Evolutionary conservation across 768 basidiomycete genomes (phyloP), one percentile per base, ranked within the genome.

Genomic region (Lentinula guzmanii): DNA sequence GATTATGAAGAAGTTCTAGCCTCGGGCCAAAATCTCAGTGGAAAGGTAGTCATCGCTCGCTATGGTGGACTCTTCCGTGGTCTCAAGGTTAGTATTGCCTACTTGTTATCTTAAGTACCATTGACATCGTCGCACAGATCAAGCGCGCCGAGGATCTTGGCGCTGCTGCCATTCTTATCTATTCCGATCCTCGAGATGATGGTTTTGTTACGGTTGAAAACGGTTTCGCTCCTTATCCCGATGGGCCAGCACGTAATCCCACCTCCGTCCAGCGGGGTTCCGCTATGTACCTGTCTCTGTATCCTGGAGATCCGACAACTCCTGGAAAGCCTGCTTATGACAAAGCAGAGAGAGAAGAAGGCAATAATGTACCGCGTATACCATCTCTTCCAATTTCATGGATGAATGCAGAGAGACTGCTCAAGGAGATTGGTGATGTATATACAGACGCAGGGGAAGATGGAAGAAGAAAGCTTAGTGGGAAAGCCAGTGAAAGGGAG

Each of bases 41-140:
- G 87, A 48, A 89, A 87, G 65, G 85, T 97, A 60, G 88, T 89
- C 35, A 76, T 97, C 41, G 77, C 77, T 41, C 81, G 86, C 37
- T 90, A 88, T 67, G 82, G 82, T 6, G 75, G 76, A 4, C 75
- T 79, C 58, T 90, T 89, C 77, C 82, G 89, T 61, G 89, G 89
- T 1, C 74, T 91, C 37, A 91, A 89, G 77, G 79, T 82, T 58
- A 52, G 62, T 16, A 6, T 31, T 46, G 16, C 45, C 46, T 33
- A 48, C 18, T n/a, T 4, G 15, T 35, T 15, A n/a, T n/a, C 35
- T 16, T 54, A 4, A 45, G 37, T 11, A 52, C 10, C 42, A 66
- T 31, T 53, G 18, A 35, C 33, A 34, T 31, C 24, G 41, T 45
- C 31, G 43, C 13, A 55, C 39, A 85, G 79, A 74, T 87, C 65